phyloP scores from a whole-genome alignment of 176 grass and related monocot species.

The Leersia perrieri region DNA sequence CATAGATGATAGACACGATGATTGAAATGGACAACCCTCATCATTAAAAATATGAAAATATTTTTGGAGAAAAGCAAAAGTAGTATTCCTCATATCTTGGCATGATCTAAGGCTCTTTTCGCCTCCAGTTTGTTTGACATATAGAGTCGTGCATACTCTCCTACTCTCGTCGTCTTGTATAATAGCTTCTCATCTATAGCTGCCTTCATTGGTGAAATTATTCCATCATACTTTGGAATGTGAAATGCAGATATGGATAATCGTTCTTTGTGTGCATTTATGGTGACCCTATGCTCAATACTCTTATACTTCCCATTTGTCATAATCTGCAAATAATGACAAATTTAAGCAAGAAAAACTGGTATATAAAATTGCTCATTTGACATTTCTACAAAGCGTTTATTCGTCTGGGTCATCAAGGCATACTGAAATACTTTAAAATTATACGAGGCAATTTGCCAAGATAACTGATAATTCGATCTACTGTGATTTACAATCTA shows the following conservation, averaged over 20 bases:
- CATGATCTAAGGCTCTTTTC: constrained; percentile 27
- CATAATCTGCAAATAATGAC: constrained; percentile 28
- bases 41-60: neutral
- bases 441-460: no score
- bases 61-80: neutral
- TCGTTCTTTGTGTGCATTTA: constrained; percentile 38
- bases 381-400: neutral
- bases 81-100: neutral
- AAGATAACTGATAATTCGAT: no score
- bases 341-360: neutral
- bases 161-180: neutral
- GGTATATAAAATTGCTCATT: neutral
- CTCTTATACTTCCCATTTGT: constrained; percentile 52
- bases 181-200: neutral
- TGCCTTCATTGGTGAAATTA: neutral
- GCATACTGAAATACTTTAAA: no score
- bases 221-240: constrained; percentile 1
- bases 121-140: constrained; percentile 29
- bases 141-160: neutral
- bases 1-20: no score
- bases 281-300: constrained; percentile 47
- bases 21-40: no score
- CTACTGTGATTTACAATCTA: no score
- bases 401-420: no score
- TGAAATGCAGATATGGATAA: constrained; percentile 35